Conservation (phyloP, 345 rosid genomes). For the Psidium friedrichsthalianum region DNA sequence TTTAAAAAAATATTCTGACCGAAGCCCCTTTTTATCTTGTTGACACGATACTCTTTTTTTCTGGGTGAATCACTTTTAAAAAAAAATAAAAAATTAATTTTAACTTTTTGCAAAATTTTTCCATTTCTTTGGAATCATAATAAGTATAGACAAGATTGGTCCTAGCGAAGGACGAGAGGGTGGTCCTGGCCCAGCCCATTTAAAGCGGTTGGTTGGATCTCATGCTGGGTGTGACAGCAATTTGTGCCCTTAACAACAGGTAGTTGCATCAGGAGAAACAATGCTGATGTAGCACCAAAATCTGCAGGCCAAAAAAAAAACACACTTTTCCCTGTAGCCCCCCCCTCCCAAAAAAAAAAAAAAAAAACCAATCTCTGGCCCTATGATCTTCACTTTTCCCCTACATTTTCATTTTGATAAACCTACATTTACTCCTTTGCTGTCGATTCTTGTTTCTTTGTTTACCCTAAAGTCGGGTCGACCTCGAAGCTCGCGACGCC, state of each 20-base stretch:
- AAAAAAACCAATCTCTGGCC: not conserved
- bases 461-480: not conserved
- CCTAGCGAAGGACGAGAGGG: not conserved
- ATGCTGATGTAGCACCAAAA: not conserved
- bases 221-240: not conserved
- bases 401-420: not conserved
- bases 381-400: not conserved
- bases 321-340: not conserved
- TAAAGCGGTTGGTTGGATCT: not conserved
- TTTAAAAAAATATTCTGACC: not conserved
- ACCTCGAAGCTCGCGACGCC: not conserved
- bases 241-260: not conserved
- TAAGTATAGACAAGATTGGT: not conserved
- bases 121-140: not conserved
- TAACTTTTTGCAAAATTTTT: not conserved
- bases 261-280: not conserved
- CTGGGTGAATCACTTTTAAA: not conserved
- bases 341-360: not conserved
- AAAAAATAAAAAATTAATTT: too few relatives aligned
- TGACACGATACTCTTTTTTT: not conserved
- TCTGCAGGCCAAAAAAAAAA: not conserved
- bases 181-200: constrained; percentile 1
- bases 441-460: too few relatives aligned
- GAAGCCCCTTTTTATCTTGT: not conserved
- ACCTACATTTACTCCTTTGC: not conserved